A percentile compares a stretch with the other conserved stretches of the same genome.
Conservation (phyloP, 2,329 filamentous ascomycete genomes). For the Fusarium transvaalense region DNA sequence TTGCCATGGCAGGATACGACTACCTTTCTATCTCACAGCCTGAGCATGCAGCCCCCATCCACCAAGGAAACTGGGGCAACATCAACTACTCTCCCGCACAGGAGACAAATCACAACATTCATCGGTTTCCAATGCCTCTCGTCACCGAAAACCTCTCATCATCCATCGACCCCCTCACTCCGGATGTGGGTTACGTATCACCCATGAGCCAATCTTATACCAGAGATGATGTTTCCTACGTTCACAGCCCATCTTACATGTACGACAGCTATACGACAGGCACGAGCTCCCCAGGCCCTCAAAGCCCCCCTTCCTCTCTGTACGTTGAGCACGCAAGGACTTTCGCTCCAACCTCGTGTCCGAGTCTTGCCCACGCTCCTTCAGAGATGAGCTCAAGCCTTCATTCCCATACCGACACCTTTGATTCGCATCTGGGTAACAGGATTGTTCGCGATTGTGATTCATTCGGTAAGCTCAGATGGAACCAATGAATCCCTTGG, state of each 20-base stretch:
- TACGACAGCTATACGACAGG: conserved; percentile 67
- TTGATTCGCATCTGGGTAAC: conserved; percentile 67
- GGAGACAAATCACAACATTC: conserved; percentile 56
- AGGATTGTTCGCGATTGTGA: conserved; percentile 69
- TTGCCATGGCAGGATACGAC: conserved; percentile 57
- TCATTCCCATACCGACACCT: conserved; percentile 69
- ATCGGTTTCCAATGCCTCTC: conserved; percentile 61
- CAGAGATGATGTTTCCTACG: conserved; percentile 69
- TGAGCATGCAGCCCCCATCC: conserved; percentile 57
- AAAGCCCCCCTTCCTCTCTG: conserved; percentile 67
- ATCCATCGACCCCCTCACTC: conserved; percentile 69
- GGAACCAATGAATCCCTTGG: conserved; percentile 52
- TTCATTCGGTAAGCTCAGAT: conserved; percentile 64
- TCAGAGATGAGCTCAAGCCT: conserved; percentile 72
- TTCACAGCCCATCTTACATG: conserved; percentile 67
- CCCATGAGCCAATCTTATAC: conserved; percentile 69
- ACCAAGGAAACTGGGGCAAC: conserved; percentile 60
- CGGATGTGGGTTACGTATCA: conserved; percentile 72
- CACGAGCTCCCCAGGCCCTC: conserved; percentile 66
- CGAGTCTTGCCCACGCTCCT: conserved; percentile 70
- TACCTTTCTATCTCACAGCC: conserved; percentile 65
- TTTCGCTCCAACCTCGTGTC: conserved; percentile 69
- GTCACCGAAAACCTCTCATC: conserved; percentile 65
- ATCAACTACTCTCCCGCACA: conserved; percentile 61
- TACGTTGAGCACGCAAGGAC: conserved; percentile 64